Percentiles rank a stretch among this genome's conserved stretches.
Conservation (phyloP, 2,329 filamentous ascomycete species). For the Trichoderma sp. region DNA sequence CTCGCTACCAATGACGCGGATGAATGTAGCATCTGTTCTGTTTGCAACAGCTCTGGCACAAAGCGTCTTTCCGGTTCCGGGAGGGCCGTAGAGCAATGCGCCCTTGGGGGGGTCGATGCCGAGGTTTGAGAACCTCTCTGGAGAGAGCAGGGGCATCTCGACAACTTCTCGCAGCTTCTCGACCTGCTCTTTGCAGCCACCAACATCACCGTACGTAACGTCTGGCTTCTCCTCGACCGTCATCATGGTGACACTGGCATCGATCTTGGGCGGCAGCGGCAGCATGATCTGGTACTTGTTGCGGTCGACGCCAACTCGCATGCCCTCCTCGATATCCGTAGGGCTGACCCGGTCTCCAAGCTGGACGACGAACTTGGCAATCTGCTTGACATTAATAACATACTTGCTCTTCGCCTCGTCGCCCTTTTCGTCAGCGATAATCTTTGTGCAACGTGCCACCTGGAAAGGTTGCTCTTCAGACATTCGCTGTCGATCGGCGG, state of each 20-base stretch:
- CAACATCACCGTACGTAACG: constrained; percentile 97
- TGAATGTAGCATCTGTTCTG: constrained; percentile 96
- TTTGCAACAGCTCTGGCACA: constrained; percentile 97
- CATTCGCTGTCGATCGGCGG: constrained; percentile 97
- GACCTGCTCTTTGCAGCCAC: constrained; percentile 98
- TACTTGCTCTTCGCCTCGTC: constrained; percentile 99
- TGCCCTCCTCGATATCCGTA: constrained; percentile 98
- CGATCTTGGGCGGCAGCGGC: constrained; percentile 95
- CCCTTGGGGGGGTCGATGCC: constrained; percentile 98
- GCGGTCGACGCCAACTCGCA: constrained; percentile 96
- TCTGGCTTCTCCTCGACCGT: constrained; percentile 99
- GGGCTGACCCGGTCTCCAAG: constrained; percentile 94
- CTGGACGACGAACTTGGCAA: constrained; percentile 98
- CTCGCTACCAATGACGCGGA: constrained; percentile 96
- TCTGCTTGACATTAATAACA: constrained; percentile 99
- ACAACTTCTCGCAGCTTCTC: constrained; percentile 98
- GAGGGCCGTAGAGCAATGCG: constrained; percentile 91
- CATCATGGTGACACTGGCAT: constrained; percentile 99
- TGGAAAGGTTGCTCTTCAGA: constrained; percentile 96
- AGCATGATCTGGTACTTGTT: constrained; percentile 99
- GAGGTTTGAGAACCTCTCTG: constrained; percentile 96
- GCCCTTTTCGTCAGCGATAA: constrained; percentile 90
- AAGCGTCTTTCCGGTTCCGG: constrained; percentile 97
- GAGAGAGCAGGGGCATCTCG: constrained; percentile 94
- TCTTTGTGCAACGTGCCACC: constrained; percentile 97